Base-by-base conservation (phyloP, 106 monocot genomes). In the Iris macrosiphon region DNA sequence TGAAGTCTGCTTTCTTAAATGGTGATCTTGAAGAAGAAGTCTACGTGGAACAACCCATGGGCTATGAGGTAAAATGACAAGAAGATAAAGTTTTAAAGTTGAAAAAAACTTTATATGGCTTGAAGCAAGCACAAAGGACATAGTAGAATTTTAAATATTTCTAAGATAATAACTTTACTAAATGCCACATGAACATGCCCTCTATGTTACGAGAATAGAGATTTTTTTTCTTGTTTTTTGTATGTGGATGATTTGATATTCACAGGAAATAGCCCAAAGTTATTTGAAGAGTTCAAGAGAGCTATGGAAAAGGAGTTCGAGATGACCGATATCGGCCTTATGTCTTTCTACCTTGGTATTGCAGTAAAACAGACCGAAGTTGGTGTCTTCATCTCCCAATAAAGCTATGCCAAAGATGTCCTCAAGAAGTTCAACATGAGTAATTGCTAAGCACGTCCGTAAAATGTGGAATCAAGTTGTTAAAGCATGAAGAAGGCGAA, bases 351-450 rank as follows among this genome's bases (percentile, higher is more conserved):
- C 15, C 11, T 35, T 8, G 35, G 20, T 5, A 18, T 37, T 19
- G 35, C 34, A 10, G 35, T 55, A 3, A 55, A 55, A 10, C 12
- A 55, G 37, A n/a, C 2, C 7, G 35, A 35, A n/a, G 30, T 25
- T 0, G 7, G 3, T 0, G 33, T 63, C 7, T 39, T 41, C 56
- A 57, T 57, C 11, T 49, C 45, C 4, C 53, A 54, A 31, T 1
- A 54, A 54, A 54, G 13, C 1, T 56, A 61, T 29, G 9, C 60
- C 45, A 45, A 18, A 16, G 12, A 45, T 16, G 30, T 45, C 3
- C 19, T 45, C 0, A 61, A 61, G 13, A 44, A 46, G 9, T 61
- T 38, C 31, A 22, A 33, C 1, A 61, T 61, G 60, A 18, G 46
- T 0, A 12, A 45, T 45, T 61, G 45, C 31, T 19, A 61, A 9